Conservation (phyloP, 805 yeast genomes). For the Dipodascus geniculatus region DNA sequence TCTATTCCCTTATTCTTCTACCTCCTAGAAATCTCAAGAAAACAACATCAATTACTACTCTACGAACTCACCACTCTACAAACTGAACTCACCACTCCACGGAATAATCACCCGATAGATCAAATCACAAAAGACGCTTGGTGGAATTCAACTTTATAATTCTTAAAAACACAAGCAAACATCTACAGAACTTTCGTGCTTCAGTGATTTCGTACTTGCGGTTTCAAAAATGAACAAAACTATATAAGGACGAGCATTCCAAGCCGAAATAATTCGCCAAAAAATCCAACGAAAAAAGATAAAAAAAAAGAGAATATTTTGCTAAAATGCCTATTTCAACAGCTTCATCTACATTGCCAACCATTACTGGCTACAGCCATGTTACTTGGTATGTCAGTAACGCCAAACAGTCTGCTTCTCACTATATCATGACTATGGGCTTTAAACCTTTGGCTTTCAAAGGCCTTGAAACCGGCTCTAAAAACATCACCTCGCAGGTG, state of each 20-base stretch:
- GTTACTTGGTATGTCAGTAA: slow-evolving; percentile 65
- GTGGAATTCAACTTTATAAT: no score
- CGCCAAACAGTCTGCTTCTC: slow-evolving; percentile 50
- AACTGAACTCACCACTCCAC: no score
- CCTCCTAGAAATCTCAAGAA: no score
- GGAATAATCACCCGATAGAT: no score
- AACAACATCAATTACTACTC: no score
- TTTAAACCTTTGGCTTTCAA: slow-evolving; percentile 49
- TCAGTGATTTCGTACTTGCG: background rate
- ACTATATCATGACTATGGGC: slow-evolving; percentile 46
- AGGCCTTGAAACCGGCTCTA: slow-evolving; percentile 61
- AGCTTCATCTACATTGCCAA: background rate
- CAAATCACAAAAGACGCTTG: no score
- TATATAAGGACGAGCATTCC: background rate
- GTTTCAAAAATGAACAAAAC: no score
- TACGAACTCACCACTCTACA: no score
- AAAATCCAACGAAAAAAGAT: no score
- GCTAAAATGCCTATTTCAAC: background rate
- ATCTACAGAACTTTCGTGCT: background rate
- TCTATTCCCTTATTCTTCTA: no score
- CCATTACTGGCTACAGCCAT: slow-evolving; percentile 41
- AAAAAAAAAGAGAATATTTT: no score
- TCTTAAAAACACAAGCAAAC: background rate
- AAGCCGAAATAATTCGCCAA: no score
- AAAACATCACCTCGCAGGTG: slow-evolving; percentile 45